These are phyloP conservation scores for Rhynchospora pubera DNA, from an alignment of 176 grass and related monocot genomes.

Conservation along the genomic window DNA sequence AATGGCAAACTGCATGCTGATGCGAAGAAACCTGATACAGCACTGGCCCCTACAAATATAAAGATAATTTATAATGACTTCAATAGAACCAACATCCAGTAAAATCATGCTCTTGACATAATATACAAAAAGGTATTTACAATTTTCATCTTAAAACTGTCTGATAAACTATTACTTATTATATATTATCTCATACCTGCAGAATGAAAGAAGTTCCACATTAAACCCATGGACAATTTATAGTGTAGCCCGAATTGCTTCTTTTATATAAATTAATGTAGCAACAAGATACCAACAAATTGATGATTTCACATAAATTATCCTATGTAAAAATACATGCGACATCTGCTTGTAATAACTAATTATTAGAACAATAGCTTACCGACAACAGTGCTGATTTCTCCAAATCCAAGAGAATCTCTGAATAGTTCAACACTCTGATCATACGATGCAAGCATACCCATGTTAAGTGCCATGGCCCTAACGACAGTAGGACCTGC, in stretches of 20 bases:
- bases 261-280: neutral
- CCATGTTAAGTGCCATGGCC: conserved; percentile 92
- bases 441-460: conserved; percentile 90
- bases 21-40: conserved; percentile 87
- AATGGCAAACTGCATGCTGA: conserved; percentile 93
- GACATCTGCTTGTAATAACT: neutral
- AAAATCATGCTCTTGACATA: neutral
- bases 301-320: neutral
- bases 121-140: neutral
- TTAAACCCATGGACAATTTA: neutral
- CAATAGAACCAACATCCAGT: neutral
- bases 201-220: neutral
- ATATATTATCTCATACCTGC: neutral
- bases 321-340: neutral
- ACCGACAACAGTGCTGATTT: conserved; percentile 72
- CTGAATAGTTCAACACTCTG: conserved; percentile 84
- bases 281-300: neutral
- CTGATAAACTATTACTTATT: neutral
- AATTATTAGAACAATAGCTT: conserved; percentile 21
- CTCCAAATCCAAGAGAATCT: conserved; percentile 71
- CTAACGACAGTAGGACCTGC: conserved; percentile 84
- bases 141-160: neutral
- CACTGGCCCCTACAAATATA: conserved; percentile 67
- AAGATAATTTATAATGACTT: neutral
- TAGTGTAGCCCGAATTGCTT: neutral